Conservation (phyloP, 1,284 basidiomycete genomes). For the Mrakiaceae sp. region DNA sequence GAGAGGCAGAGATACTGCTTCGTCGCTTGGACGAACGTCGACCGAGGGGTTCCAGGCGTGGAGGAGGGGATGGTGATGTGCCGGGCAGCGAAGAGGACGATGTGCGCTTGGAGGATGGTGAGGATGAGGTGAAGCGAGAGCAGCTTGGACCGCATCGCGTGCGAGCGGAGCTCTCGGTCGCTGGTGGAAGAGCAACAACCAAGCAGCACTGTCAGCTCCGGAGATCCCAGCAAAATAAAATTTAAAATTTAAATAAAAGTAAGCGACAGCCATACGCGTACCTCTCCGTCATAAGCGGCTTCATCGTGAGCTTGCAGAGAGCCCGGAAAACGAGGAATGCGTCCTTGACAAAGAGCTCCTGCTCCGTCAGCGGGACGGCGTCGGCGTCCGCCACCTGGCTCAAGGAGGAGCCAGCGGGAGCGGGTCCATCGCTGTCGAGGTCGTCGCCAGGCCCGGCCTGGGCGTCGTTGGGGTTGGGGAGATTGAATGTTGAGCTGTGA, state of each 20-base stretch:
- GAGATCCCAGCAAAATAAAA: neutral
- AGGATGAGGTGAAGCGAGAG: slow-evolving; percentile 85
- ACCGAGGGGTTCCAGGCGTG: slow-evolving; percentile 40
- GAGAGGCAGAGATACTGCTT: slow-evolving; percentile 92
- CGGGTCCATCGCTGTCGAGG: slow-evolving; percentile 17
- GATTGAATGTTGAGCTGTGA: slow-evolving; percentile 25
- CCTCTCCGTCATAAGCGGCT: slow-evolving; percentile 85
- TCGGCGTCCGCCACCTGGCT: slow-evolving; percentile 23
- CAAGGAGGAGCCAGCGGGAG: slow-evolving; percentile 18
- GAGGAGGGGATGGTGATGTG: slow-evolving; percentile 77
- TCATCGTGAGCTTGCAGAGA: slow-evolving; percentile 96
- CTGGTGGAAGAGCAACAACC: slow-evolving; percentile 36
- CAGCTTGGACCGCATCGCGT: slow-evolving; percentile 90
- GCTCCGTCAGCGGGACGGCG: slow-evolving; percentile 14
- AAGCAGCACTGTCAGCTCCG: slow-evolving; percentile 2
- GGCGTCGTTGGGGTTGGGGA: slow-evolving; percentile 35
- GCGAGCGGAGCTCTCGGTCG: slow-evolving; percentile 83
- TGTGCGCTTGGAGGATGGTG: slow-evolving; percentile 82
- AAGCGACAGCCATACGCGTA: slow-evolving; percentile 27
- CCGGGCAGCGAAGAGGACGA: slow-evolving; percentile 76
- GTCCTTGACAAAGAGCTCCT: slow-evolving; percentile 86
- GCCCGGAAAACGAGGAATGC: slow-evolving; percentile 93
- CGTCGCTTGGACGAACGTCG: slow-evolving; percentile 68
- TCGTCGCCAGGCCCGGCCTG: slow-evolving; percentile 19
- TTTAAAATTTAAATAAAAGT: neutral